A percentile compares a stretch with the other conserved stretches of the same genome.
phyloP scores from a whole-genome alignment of 2,329 filamentous ascomycete genomes.

The Phialemoniopsis sp. region DNA sequence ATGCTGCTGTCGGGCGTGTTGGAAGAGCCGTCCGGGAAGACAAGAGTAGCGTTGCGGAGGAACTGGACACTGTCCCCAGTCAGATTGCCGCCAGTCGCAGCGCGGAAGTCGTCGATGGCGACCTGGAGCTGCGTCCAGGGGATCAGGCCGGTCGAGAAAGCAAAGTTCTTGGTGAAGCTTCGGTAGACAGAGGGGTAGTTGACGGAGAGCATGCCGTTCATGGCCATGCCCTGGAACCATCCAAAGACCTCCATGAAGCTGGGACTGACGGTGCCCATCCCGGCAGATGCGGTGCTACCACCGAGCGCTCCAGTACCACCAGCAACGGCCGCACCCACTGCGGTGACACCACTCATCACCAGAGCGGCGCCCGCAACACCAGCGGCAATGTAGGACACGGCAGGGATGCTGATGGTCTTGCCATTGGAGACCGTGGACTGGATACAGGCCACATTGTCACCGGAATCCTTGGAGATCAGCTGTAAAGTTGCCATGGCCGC shows the following conservation, averaged over 20 bases:
- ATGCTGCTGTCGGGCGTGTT: constrained; percentile 29
- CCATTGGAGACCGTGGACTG: constrained; percentile 80
- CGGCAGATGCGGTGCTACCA: constrained; percentile 44
- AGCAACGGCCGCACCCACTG: constrained; percentile 57
- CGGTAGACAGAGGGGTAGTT: constrained; percentile 83
- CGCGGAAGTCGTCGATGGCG: constrained; percentile 80
- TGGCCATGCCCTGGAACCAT: constrained; percentile 90
- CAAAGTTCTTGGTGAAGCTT: constrained; percentile 90
- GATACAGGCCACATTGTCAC: constrained; percentile 73
- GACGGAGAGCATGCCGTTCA: constrained; percentile 95
- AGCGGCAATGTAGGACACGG: constrained; percentile 78
- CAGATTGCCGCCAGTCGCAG: constrained; percentile 78
- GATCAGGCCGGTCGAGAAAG: constrained; percentile 80
- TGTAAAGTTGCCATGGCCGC: constrained; percentile 78
- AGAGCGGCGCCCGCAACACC: constrained; percentile 84
- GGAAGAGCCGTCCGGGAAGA: constrained; percentile 60
- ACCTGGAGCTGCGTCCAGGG: constrained; percentile 77
- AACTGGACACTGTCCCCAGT: constrained; percentile 73
- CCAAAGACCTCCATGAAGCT: constrained; percentile 81
- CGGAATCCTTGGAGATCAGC: constrained; percentile 58
- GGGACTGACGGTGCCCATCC: constrained; percentile 67
- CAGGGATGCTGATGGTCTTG: constrained; percentile 71
- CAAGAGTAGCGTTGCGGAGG: constrained; percentile 71
- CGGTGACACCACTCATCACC: constrained; percentile 66
- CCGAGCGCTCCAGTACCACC: constrained; percentile 47